Conservation (phyloP, 2,329 filamentous ascomycete species). For the Dactylonectria estremocensis region DNA sequence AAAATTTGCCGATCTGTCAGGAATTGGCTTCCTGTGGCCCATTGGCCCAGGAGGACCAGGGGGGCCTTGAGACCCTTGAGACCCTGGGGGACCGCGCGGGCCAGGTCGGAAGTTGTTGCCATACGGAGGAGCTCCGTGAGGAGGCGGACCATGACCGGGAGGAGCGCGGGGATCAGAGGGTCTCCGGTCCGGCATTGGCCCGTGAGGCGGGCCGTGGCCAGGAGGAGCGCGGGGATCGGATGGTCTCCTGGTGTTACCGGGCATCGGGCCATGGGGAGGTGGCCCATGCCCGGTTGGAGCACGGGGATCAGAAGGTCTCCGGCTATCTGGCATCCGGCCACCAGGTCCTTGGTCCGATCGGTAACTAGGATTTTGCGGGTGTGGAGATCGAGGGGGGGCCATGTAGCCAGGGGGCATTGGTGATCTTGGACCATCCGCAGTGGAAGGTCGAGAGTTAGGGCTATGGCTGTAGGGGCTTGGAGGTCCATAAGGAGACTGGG, state of each 20-base stretch:
- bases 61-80: conserved; percentile 31
- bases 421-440: conserved; percentile 52
- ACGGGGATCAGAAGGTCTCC: conserved; percentile 36
- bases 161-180: conserved; percentile 34
- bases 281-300: conserved; percentile 29
- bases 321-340: conserved; percentile 40
- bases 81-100: conserved; percentile 41
- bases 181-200: conserved; percentile 29
- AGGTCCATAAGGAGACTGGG: conserved; percentile 53
- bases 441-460: conserved; percentile 51
- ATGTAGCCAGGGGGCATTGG: conserved; percentile 47
- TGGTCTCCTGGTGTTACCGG: conserved; percentile 37
- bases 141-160: conserved; percentile 40
- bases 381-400: conserved; percentile 49
- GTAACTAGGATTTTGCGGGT: conserved; percentile 49
- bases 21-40: conserved; percentile 50
- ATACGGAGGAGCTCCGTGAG: conserved; percentile 32
- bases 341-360: conserved; percentile 46
- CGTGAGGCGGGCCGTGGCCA: conserved; percentile 41
- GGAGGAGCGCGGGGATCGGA: conserved; percentile 31
- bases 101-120: conserved; percentile 43
- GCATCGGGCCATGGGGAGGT: conserved; percentile 37
- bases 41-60: conserved; percentile 46
- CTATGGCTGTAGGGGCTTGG: conserved; percentile 52
- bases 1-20: conserved; percentile 43